Percentiles rank a stretch among this genome's conserved stretches.
Conservation (phyloP, 257 asterid genomes). For the Nyctanthes arbortristis region DNA sequence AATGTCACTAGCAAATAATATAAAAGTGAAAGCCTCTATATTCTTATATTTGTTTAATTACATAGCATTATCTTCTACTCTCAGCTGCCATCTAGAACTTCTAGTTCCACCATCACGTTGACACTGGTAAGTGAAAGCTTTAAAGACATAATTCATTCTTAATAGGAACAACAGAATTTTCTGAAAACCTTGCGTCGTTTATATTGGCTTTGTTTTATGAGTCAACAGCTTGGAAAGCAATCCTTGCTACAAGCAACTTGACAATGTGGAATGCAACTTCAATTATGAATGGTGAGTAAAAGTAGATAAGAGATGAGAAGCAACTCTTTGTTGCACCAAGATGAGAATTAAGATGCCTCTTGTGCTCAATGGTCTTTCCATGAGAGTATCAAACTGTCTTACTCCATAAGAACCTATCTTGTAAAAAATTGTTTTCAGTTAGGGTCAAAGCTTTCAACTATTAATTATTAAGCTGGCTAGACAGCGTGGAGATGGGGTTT, state of each 20-base stretch:
- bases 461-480: slow-evolving; percentile 5
- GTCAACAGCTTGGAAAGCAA: not conserved
- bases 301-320: not conserved
- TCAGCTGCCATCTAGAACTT: not conserved
- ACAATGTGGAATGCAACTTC: not conserved
- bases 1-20: no score
- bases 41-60: no score
- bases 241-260: not conserved
- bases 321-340: not conserved
- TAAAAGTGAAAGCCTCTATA: no score
- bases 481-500: not conserved
- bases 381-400: not conserved
- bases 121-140: not conserved
- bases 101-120: not conserved
- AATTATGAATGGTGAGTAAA: not conserved
- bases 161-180: not conserved
- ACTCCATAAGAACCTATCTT: not conserved
- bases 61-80: not conserved
- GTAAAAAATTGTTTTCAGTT: slow-evolving; percentile 6
- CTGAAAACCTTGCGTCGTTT: not conserved
- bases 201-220: not conserved
- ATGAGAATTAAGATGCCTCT: slow-evolving; percentile 8
- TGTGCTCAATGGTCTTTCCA: not conserved
- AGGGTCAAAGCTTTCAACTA: slow-evolving; percentile 8
- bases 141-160: not conserved